These are phyloP conservation scores for Epichloe aotearoae DNA, from an alignment of 2,329 filamentous ascomycete genomes.

Conservation along the genomic window DNA sequence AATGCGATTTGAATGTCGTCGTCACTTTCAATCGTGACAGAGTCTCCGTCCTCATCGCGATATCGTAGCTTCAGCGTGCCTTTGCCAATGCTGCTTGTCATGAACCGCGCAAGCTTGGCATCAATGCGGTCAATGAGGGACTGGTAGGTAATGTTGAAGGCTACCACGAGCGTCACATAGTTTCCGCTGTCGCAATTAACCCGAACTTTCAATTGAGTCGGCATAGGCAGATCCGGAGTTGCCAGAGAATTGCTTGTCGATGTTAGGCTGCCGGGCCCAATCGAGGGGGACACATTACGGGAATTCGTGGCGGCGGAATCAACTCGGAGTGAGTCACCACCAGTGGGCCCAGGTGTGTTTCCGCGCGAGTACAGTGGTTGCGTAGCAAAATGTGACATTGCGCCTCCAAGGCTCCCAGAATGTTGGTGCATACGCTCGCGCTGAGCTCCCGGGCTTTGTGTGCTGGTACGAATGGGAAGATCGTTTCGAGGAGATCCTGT, in stretches of 20 bases:
- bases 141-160: slow-evolving; percentile 88
- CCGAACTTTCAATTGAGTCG: slow-evolving; percentile 84
- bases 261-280: slow-evolving; percentile 21
- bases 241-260: slow-evolving; percentile 18
- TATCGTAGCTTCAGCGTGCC: slow-evolving; percentile 81
- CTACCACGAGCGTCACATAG: slow-evolving; percentile 90
- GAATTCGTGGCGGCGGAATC: slow-evolving; percentile 25
- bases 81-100: slow-evolving; percentile 67
- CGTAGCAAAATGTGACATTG: slow-evolving; percentile 41
- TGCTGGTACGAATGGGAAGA: slow-evolving; percentile 53
- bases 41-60: slow-evolving; percentile 83
- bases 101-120: slow-evolving; percentile 80
- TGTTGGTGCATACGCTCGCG: slow-evolving; percentile 43
- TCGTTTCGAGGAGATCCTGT: slow-evolving; percentile 64
- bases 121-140: slow-evolving; percentile 92
- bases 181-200: slow-evolving; percentile 78
- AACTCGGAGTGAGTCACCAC: slow-evolving; percentile 24
- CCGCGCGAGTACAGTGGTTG: slow-evolving; percentile 41
- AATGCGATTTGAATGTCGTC: slow-evolving; percentile 96
- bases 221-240: slow-evolving; percentile 39
- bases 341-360: slow-evolving; percentile 25
- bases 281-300: slow-evolving; percentile 33
- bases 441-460: slow-evolving; percentile 57
- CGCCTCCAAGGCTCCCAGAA: slow-evolving; percentile 35
- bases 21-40: slow-evolving; percentile 85